Evolutionary conservation across 768 basidiomycete species (phyloP), one percentile per base, ranked within the genome.

Genomic region (Xerocomellus chrysenteron): DNA sequence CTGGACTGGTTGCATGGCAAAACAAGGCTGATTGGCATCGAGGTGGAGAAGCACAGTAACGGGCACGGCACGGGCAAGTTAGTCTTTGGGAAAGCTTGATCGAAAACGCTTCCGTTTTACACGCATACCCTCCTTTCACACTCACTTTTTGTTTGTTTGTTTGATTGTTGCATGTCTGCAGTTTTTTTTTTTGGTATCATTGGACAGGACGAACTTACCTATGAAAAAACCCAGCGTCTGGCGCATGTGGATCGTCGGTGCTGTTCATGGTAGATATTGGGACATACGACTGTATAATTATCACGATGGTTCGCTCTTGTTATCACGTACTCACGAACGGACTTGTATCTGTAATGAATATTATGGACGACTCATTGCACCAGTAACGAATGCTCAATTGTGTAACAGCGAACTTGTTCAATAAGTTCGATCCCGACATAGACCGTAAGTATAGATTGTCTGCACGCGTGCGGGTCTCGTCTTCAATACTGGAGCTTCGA

Each of bases 1-100:
- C 68, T 88, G 14, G 87, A 88, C 71, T 87, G 82, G 79, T 74
- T 88, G 44, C 82, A 82, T 19, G 77, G 80, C 33, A 86, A 84
- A 65, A 85, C 82, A 33, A 72, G 75, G 45, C 66, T 88, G 37
- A 74, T 83, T 33, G 87, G 87, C 26, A 76, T 88, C 57, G 84
- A 86, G 63, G 76, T 85, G 56, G 78, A 80, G 63, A 82, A 78
- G 58, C 71, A 74, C 46, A 64, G 68, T 9, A 67, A 72, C 30
- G 69, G 68, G n/a, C 67, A 68, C 40, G 65, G 75, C 47, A 73
- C 73, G 3, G 82, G 81, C 47, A 81, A 76, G 61, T 76, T 82
- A 39, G 72, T 83, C 54, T 84, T 84, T 56, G 70, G 71, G 5
- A 75, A 71, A 55, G 65, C 75, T 47, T 79, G 67, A 77, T 45